A percentile compares a stretch with the other conserved stretches of the same genome.
phyloP scores from a whole-genome alignment of 371 early-diverging fungal genomes.

The Haplosporangium sp. region DNA sequence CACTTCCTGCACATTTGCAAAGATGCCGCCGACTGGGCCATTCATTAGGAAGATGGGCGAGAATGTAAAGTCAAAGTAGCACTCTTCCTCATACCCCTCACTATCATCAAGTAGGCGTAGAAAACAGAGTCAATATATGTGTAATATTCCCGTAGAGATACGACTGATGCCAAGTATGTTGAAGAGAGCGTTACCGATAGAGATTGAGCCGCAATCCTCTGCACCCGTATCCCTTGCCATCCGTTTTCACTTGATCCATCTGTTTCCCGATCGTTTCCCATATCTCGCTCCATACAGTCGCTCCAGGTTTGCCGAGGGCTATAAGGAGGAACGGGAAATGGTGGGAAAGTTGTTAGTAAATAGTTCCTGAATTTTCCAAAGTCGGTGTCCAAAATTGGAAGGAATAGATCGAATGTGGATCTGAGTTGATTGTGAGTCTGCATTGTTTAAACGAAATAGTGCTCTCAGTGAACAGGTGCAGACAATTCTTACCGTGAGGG shows the following conservation, averaged over 20 bases:
- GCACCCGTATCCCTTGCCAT: constrained; percentile 30
- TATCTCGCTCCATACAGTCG: constrained; percentile 34
- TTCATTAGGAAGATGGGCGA: constrained; percentile 38
- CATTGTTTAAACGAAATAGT: background rate
- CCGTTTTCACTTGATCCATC: constrained; percentile 20
- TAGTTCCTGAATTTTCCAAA: background rate
- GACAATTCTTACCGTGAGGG: constrained; percentile 29
- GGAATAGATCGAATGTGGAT: background rate
- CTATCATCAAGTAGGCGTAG: constrained; percentile 3
- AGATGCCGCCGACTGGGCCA: constrained; percentile 33
- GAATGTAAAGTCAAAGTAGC: constrained; percentile 49
- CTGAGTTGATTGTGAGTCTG: too few species aligned
- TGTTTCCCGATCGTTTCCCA: constrained; percentile 33
- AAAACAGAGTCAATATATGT: background rate
- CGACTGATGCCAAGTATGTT: background rate
- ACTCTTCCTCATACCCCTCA: constrained; percentile 49
- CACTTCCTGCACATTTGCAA: constrained; percentile 33
- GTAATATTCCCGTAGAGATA: background rate
- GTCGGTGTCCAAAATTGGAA: too few species aligned
- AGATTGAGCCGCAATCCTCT: constrained; percentile 39
- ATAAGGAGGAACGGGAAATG: background rate
- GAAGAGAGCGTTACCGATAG: constrained; percentile 21
- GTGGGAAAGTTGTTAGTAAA: background rate
- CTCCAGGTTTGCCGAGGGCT: constrained; percentile 39
- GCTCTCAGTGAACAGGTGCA: background rate